These are phyloP conservation scores for Phytophthora chlamydospora DNA, from an alignment of 352 stramenopile species.

Conservation along the genomic window DNA sequence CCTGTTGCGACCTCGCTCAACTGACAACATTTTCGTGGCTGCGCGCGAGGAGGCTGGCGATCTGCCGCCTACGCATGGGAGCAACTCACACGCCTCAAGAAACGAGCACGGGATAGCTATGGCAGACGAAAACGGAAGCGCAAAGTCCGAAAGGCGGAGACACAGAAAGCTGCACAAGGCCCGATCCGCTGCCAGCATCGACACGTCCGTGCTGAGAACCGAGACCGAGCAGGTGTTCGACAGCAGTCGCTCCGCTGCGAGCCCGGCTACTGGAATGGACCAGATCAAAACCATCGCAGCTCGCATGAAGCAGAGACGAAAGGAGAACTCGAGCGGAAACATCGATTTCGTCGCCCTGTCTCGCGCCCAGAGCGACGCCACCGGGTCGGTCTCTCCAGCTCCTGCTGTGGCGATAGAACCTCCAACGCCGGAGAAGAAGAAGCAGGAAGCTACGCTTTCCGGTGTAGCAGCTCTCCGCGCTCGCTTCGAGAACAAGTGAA, in stretches of 20 bases:
- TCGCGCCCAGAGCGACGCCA: slow-evolving; percentile 33
- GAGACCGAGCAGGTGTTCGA: slow-evolving; percentile 28
- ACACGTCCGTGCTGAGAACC: slow-evolving; percentile 46
- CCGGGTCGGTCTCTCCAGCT: slow-evolving; percentile 17
- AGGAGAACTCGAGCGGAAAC: slow-evolving; percentile 29
- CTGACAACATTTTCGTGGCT: slow-evolving; percentile 39
- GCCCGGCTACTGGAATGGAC: slow-evolving; percentile 45
- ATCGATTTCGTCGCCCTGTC: slow-evolving; percentile 35
- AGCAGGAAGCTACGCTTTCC: slow-evolving; percentile 34
- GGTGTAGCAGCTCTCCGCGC: slow-evolving; percentile 76
- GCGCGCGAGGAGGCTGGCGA: slow-evolving; percentile 23
- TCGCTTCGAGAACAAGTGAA: slow-evolving; percentile 72
- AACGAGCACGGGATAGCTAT: slow-evolving; percentile 16
- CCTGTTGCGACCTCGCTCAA: slow-evolving; percentile 42
- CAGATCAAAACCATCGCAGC: slow-evolving; percentile 77
- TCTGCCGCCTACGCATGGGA: slow-evolving; percentile 29
- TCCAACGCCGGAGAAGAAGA: slow-evolving; percentile 28
- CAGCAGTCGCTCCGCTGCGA: slow-evolving; percentile 18
- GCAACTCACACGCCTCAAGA: slow-evolving; percentile 12
- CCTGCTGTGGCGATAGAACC: slow-evolving; percentile 9
- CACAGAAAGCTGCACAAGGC: slow-evolving; percentile 55
- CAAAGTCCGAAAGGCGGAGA: slow-evolving; percentile 26
- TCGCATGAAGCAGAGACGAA: slow-evolving; percentile 77
- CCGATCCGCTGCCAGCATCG: slow-evolving; percentile 64
- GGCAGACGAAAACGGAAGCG: slow-evolving; percentile 29